Base-by-base conservation (phyloP, 78 protist species). In the Guillardia theta region DNA sequence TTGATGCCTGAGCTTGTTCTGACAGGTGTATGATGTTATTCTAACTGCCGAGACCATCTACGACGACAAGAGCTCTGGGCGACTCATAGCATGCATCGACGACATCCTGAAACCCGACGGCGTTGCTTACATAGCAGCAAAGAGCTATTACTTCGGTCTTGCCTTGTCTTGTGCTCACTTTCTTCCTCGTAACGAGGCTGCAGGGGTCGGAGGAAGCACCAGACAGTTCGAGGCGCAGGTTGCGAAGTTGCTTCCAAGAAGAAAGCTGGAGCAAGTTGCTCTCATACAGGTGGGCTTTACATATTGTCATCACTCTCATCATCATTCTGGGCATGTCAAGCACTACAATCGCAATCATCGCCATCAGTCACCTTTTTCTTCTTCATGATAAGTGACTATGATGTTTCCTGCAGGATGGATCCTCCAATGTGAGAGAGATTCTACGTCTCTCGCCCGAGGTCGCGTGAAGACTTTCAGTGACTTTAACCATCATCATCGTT, bases 71-170 rank as follows among this genome's bases (percentile, higher is more conserved):
- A 36, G 46, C 1, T 15, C 83, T 15, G 45, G 9, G 6, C 83
- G 83, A 15, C 41, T 70, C 41, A 70, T 70, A 1, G 41, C 9
- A 43, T 70, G 83, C 41, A 70, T 70, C 46, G 46, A 24, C 5
- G 36, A 24, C 36, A 36, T 70, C 36, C 83, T 70, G n/a, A 70
- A 70, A 24, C 83, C 83, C 83, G 22, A 24, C 45, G 83, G 83
- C 41, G 83, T 70, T 43, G 83, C 83, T 1, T 70, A 70, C 83
- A 33, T 70, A 12, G 83, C 83, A 1, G 83, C 83, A 4, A 70
- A 70, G 83, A 70, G 83, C 83, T 70, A 70, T 43, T 70, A 70
- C 41, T 70, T 70, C 41, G 83, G n/a, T n/a, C n/a, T n/a, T n/a
- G n/a, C n/a, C n/a, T n/a, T n/a, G n/a, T n/a, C n/a, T n/a, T n/a